Base-by-base conservation (phyloP, 2,329 filamentous ascomycete genomes). In the Claviceps pazoutovae region DNA sequence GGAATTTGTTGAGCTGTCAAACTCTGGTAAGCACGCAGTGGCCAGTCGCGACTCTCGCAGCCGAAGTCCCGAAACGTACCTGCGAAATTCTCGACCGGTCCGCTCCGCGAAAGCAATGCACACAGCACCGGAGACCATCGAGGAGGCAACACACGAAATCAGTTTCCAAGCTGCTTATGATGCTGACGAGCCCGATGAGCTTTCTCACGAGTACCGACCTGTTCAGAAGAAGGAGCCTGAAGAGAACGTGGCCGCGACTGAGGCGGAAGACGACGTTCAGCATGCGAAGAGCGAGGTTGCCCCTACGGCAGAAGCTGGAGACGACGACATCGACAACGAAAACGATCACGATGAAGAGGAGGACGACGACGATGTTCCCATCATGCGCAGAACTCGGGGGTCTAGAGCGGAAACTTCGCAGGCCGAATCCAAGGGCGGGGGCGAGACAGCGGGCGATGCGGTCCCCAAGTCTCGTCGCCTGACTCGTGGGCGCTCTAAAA, bases 1-100 rank as follows among this genome's bases (percentile, higher is more conserved):
- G 44, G 69, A 74, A 4, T 71, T 81, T 6, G 62, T 81, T 4
- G 78, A 82, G 58, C 67, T 83, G 14, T 76, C 79, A 5, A 76
- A 71, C 57, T 83, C 80, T 7, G 80, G 80, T n/a, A 74, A 71
- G 52, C 79, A 83, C 56, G 74, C 72, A 19, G 70, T 71, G 42
- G 61, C 69, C 2, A 70, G 75, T 41, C 68, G 68, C 17, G 73
- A 74, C 43, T 77, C 76, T 30, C 70, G 69, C 51, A 82, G 77
- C 57, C 72, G 68, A 57, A 81, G 76, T 54, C 79, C 80, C 0
- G 79, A 83, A 56, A 61, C 72, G 3, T 61, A 70, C 17, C 60
- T 65, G 14, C 70, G 72, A 30, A 63, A 56, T 9, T 67, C 64
- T 2, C 68, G 76, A 54, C 64, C 72, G 5, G 74, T 74, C 0